Base-by-base conservation (phyloP, 2,329 filamentous ascomycete genomes). In the Catunica adiposa region DNA sequence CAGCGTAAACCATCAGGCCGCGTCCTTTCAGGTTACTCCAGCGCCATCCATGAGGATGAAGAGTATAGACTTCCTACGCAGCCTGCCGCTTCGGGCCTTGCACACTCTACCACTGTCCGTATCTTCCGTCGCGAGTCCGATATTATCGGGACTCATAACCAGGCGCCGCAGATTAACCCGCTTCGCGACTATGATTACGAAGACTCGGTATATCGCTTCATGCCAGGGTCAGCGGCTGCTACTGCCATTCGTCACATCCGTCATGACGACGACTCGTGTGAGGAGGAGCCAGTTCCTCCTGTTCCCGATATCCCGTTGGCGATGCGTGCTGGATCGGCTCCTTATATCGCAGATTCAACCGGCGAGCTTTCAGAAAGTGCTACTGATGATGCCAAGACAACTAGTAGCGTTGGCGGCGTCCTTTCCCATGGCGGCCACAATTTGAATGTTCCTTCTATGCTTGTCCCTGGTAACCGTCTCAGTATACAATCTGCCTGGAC, bases 401-500 rank as follows among this genome's bases (percentile, higher is more conserved):
- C 20, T 40, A 42, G n/a, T n/a, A 42, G 44, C 11, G 40, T 23
- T 37, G 37, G 14, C 17, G 29, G 44, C 11, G 17, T 46, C 63
- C 64, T 50, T 65, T 3, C 70, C 70, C 48, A 69, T 69, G 20
- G 67, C n/a, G 31, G 71, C 14, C 70, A 70, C 55, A 74, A 69
- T 56, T 67, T 79, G 7, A 66, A 67, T 53, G 70, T 78, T 14
- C 77, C 76, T 11, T 65, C 70, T 52, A 64, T 70, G 61, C 62
- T 70, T 52, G 63, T 70, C 53, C 65, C 71, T 44, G 65, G 67
- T 58, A 69, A 78, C 58, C 70, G 77, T 38, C 65, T 67, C 20
- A 80, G 77, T 59, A 74, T 78, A 51, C 72, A 75, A 55, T 79
- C 77, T 1, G 68, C 71, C n/a, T 81, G 78, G 78, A 80, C 78